These are phyloP conservation scores for Schizochytrium sp. DNA, from an alignment of 108 stramenopile species.

Conservation along the genomic window DNA sequence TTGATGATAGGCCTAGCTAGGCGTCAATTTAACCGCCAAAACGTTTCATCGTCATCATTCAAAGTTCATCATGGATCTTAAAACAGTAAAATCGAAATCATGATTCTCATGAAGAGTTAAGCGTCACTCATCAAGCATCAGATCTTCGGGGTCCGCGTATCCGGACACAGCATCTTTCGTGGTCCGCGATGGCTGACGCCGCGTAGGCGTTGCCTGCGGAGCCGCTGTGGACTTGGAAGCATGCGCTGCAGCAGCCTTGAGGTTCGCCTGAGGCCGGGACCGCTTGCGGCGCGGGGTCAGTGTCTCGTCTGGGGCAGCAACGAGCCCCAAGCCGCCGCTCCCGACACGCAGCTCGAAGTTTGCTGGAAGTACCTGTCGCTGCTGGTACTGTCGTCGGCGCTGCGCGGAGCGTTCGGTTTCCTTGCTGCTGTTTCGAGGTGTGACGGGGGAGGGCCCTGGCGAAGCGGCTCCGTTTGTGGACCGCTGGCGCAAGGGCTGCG, in stretches of 20 bases:
- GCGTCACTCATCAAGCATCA: background rate
- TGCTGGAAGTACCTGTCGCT: background rate
- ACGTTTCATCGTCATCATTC: no score
- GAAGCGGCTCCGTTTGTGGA: background rate
- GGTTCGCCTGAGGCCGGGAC: background rate
- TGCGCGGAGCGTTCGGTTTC: background rate
- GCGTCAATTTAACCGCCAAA: no score
- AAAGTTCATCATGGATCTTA: no score
- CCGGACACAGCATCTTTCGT: background rate
- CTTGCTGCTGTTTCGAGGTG: background rate
- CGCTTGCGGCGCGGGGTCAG: background rate
- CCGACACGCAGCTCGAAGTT: constrained; percentile 3
- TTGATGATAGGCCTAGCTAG: no score
- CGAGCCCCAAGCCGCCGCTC: background rate
- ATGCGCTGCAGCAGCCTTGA: background rate
- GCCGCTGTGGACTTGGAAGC: background rate
- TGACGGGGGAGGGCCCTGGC: background rate
- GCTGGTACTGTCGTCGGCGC: background rate
- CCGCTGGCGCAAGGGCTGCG: background rate
- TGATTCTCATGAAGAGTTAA: no score
- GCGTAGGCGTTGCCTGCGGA: background rate
- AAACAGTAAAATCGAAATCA: no score
- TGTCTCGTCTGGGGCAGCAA: background rate
- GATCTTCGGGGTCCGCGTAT: background rate
- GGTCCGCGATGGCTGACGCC: background rate